Base-by-base conservation (phyloP, 106 monocot species). In the Amphibolis antarctica region DNA sequence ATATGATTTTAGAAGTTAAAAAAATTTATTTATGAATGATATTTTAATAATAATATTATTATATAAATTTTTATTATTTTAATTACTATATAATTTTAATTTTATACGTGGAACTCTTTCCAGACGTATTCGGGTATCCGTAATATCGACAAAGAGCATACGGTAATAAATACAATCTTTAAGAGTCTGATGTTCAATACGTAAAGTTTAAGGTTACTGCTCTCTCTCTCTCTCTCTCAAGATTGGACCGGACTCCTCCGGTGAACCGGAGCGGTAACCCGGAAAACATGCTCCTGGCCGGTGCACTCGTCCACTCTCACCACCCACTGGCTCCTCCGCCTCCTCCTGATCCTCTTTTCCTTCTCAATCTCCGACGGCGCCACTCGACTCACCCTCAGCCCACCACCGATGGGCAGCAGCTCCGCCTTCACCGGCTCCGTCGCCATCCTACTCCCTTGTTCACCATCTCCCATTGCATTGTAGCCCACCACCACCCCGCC, bases 231-330 rank as follows among this genome's bases (percentile, higher is more conserved):
- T n/a, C n/a, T n/a, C n/a, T n/a, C n/a, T n/a, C n/a, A n/a, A n/a
- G n/a, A n/a, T 59, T 76, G 71, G 18, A 80, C 61, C 76, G 52
- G 46, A 44, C 67, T 74, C 57, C 68, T 60, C 10, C 70, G 44
- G 0, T 25, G 46, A 27, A 15, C n/a, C 17, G 73, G 54, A 22
- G 69, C 66, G 0, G 51, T 53, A 19, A 86, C 67, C 67, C 86
- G 70, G 43, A 74, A 79, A 1, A 77, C 82, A 28, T 86, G 76
- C 71, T 86, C 86, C 63, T 86, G 82, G 14, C 86, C 86, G 42
- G 82, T 86, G 55, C 53, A 67, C 65, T 86, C 77, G 22, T 86
- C 86, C 18, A 86, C 69, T 53, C 62, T 61, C 54, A 82, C 79
- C 58, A 79, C 86, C 82, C 78, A 81, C 66, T 65, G 58, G 66